Conservation (phyloP, 257 asterid species). For the Scutellaria barbata region DNA sequence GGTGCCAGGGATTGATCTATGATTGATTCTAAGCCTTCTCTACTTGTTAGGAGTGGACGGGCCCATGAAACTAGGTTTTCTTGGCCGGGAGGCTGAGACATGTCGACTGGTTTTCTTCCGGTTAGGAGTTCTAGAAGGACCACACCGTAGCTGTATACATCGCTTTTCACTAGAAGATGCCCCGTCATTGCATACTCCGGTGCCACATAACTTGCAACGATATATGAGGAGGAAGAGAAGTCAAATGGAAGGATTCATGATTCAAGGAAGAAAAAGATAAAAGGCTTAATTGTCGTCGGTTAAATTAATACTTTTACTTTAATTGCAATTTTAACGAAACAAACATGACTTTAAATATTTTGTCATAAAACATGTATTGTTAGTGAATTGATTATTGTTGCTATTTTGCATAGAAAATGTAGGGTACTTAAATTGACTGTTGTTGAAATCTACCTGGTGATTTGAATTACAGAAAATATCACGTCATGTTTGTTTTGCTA, state of each 20-base stretch:
- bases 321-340: too few species aligned
- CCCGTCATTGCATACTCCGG: slow-evolving; percentile 98
- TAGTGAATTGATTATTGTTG: too few species aligned
- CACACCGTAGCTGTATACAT: slow-evolving; percentile 97
- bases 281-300: too few species aligned
- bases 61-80: slow-evolving; percentile 95
- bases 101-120: slow-evolving; percentile 86
- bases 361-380: too few species aligned
- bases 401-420: too few species aligned
- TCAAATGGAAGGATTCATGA: slow-evolving; percentile 14
- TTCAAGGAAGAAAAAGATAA: too few species aligned
- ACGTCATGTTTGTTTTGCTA: too few species aligned
- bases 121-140: slow-evolving; percentile 96
- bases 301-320: too few species aligned
- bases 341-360: too few species aligned
- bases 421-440: too few species aligned
- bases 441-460: too few species aligned
- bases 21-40: slow-evolving; percentile 62
- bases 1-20: slow-evolving; percentile 67
- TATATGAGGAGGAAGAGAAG: neutral
- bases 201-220: slow-evolving; percentile 73
- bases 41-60: slow-evolving; percentile 73
- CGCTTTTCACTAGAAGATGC: slow-evolving; percentile 90
- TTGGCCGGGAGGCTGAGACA: slow-evolving; percentile 91
- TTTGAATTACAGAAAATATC: too few species aligned